These are phyloP conservation scores for Colletotrichum sp. DNA, from an alignment of 2,329 filamentous ascomycete species.

Conservation along the genomic window DNA sequence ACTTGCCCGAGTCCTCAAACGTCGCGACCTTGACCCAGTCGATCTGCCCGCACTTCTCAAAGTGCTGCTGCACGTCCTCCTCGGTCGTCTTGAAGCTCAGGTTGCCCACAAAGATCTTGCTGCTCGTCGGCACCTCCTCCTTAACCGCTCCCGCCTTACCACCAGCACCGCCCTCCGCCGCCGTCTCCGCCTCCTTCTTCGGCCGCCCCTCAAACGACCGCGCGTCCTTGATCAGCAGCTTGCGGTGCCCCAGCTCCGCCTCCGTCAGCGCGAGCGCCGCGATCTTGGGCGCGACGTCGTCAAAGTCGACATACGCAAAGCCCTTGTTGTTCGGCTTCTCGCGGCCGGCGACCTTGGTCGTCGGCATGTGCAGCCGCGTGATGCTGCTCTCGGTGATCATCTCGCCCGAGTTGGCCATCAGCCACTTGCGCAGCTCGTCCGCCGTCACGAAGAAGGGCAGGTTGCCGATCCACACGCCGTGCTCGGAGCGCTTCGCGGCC, in stretches of 20 bases:
- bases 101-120: constrained; percentile 91
- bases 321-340: constrained; percentile 76
- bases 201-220: constrained; percentile 92
- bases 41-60: constrained; percentile 83
- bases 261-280: constrained; percentile 89
- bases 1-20: constrained; percentile 96
- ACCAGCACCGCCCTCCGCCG: constrained; percentile 18
- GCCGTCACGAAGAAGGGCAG: constrained; percentile 83
- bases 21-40: constrained; percentile 88
- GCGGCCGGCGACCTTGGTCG: constrained; percentile 52
- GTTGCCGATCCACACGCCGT: constrained; percentile 96
- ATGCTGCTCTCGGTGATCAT: constrained; percentile 73
- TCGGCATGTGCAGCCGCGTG: constrained; percentile 83
- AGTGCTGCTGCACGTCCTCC: constrained; percentile 81
- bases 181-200: constrained; percentile 59
- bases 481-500: constrained; percentile 67
- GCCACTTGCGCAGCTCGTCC: constrained; percentile 76
- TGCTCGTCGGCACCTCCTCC: constrained; percentile 60
- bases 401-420: constrained; percentile 74
- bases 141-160: constrained; percentile 26
- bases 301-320: constrained; percentile 96
- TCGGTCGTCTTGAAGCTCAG: constrained; percentile 82
- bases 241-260: constrained; percentile 75
- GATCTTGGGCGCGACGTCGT: constrained; percentile 70
- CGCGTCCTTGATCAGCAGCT: constrained; percentile 90